Base-by-base conservation (phyloP, 306 rosid genomes). In the Mimosa pudica region DNA sequence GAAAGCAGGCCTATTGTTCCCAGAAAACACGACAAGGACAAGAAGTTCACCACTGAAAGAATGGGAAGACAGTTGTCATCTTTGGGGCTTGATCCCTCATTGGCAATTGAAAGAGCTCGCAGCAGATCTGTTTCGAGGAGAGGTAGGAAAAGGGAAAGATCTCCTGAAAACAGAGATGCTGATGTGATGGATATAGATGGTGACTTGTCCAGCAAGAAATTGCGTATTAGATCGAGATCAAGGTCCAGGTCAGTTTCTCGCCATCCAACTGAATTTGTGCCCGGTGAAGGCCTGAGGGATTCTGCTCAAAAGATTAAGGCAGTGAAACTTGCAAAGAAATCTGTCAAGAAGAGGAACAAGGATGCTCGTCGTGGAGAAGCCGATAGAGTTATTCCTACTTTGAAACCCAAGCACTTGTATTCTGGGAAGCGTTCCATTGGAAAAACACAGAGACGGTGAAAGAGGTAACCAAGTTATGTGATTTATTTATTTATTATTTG, bases 331-430 rank as follows among this genome's bases (percentile, higher is more conserved):
- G 91, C 90, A 0, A 90, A 83, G 90, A 92, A 81, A 49, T 89
- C 97, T 73, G 79, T 77, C 81, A 91, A 84, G 87, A 89, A 86
- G 77, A 84, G 98, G 76, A 92, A 94, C 84, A 92, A 92, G 84
- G 71, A 92, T 24, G 92, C 98, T 48, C 93, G 93, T 7, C 96
- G 96, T 4, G 94, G 98, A 70, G 97, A 94, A 83, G 97, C 97
- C 68, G 98, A 93, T 80, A 89, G 98, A 83, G 98, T 93, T 33
- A 92, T 93, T 71, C 96, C 95, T 17, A 89, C 58, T 71, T 48
- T 89, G 78, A 92, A 85, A 81, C 97, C 97, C 46, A 93, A 93
- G 82, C 97, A 94, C 86, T 86, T 94, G 78, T 94, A 4, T 82
- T 80, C 97, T 52, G 98, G 98, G 77, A 94, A 94, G 80, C 90